phyloP scores from a whole-genome alignment of 176 grass and related monocot genomes.

The Oropetium thomaeum region DNA sequence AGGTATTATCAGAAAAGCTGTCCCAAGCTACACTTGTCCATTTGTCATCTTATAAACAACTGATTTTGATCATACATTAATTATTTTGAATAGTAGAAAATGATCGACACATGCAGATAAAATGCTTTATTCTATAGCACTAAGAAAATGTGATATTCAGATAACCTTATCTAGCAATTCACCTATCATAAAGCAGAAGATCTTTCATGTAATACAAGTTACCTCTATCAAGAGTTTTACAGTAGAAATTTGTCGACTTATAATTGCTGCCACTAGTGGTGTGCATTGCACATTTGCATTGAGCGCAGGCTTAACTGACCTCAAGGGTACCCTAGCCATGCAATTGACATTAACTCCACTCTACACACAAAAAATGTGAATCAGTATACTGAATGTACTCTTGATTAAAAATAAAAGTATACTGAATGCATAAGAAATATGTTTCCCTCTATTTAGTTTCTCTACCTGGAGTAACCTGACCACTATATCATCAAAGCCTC shows the following conservation, averaged over 20 bases:
- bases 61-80: not conserved
- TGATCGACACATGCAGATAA: not conserved
- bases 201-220: not conserved
- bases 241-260: constrained; percentile 53
- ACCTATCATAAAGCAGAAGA: not conserved
- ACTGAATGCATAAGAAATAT: not conserved
- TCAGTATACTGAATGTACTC: constrained; percentile 12
- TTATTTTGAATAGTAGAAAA: not conserved
- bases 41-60: not conserved
- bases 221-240: constrained; percentile 64
- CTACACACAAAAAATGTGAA: constrained; percentile 8
- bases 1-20: not conserved
- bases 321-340: constrained; percentile 52
- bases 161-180: not conserved
- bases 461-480: constrained; percentile 46
- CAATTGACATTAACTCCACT: constrained; percentile 56
- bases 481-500: constrained; percentile 57
- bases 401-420: too few relatives aligned
- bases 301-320: constrained; percentile 53
- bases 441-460: not conserved
- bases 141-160: not conserved
- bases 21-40: not conserved
- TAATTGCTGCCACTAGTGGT: constrained; percentile 56
- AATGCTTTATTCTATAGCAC: not conserved
- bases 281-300: constrained; percentile 65